Evolutionary conservation across 306 rosid genomes (phyloP).

Genomic region (Corylus heterophylla): DNA sequence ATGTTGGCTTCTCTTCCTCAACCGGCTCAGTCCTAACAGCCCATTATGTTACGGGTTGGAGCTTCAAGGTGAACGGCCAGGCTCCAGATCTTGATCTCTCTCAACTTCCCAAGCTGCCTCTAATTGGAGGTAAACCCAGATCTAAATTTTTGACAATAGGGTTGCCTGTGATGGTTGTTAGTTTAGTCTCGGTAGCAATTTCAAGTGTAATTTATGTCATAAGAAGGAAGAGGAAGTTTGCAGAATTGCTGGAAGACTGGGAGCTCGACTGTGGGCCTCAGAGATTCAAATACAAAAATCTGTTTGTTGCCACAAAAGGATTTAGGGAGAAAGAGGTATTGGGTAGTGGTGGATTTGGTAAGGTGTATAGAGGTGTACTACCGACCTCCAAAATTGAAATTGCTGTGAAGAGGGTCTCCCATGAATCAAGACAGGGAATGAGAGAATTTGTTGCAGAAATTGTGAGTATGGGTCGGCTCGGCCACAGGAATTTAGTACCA

Average conservation of each 20-base stretch:
- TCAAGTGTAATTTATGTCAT: constrained; percentile 25
- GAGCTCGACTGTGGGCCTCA: constrained; percentile 43
- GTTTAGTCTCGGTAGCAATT: constrained; percentile 8
- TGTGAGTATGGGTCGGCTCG: constrained; percentile 31
- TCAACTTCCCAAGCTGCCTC: constrained; percentile 51
- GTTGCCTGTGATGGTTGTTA: constrained; percentile 12
- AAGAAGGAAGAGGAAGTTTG: constrained; percentile 27
- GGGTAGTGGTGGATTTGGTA: constrained; percentile 21
- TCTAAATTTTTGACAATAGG: constrained; percentile 26
- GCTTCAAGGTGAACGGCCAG: constrained; percentile 55
- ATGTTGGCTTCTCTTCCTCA: constrained; percentile 72
- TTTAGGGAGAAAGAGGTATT: constrained; percentile 34
- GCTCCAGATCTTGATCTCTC: constrained; percentile 41
- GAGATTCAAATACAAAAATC: constrained; percentile 38
- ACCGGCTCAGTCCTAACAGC: constrained; percentile 51
- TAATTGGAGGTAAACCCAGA: constrained; percentile 12
- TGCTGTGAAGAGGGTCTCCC: constrained; percentile 37
- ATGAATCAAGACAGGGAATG: constrained; percentile 42
- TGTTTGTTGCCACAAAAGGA: constrained; percentile 39
- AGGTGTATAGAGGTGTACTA: constrained; percentile 26
- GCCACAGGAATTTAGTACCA: constrained; percentile 31
- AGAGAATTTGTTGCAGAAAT: constrained; percentile 43
- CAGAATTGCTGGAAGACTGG: constrained; percentile 41
- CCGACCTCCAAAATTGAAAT: constrained; percentile 24
- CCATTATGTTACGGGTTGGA: constrained; percentile 72